Evolutionary conservation across 179 eudicot species (phyloP).

Genomic region (Corrigiola litoralis): DNA sequence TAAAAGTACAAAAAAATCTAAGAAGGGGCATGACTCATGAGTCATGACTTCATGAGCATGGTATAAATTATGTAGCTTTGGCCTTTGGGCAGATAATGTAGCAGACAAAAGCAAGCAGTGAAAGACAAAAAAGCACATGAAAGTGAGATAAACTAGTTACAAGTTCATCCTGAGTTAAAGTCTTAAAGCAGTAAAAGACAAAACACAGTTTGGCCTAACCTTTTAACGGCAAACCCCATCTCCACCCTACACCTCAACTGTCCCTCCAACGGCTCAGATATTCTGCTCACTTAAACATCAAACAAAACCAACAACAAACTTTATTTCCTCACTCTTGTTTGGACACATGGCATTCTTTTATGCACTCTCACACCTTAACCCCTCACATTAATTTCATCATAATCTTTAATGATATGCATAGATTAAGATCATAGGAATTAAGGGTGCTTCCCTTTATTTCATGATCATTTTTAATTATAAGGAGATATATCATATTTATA

Average conservation of each 20-base stretch:
- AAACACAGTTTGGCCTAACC: not conserved
- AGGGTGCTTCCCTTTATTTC: not conserved
- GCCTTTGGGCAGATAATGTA: not conserved
- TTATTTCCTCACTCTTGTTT: not conserved
- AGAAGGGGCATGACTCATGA: too few relatives aligned
- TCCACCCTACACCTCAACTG: slow-evolving; percentile 4
- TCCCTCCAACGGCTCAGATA: not conserved
- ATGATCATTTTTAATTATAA: not conserved
- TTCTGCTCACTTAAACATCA: not conserved
- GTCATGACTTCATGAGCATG: too few relatives aligned
- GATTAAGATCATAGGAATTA: not conserved
- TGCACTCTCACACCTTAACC: not conserved
- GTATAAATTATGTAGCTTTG: too few relatives aligned
- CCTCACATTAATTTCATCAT: too few relatives aligned
- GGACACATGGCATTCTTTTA: slow-evolving; percentile 5
- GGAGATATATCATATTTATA: not conserved
- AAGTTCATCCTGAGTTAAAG: not conserved
- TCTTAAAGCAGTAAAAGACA: not conserved
- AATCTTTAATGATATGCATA: too few relatives aligned
- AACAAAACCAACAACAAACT: too few relatives aligned
- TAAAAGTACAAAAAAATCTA: too few relatives aligned
- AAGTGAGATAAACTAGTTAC: not conserved
- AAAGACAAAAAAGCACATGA: not conserved
- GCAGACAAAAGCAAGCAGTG: not conserved
- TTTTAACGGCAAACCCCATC: not conserved